phyloP scores from a whole-genome alignment of 768 basidiomycete species.

The Filobasidium floriforme region DNA sequence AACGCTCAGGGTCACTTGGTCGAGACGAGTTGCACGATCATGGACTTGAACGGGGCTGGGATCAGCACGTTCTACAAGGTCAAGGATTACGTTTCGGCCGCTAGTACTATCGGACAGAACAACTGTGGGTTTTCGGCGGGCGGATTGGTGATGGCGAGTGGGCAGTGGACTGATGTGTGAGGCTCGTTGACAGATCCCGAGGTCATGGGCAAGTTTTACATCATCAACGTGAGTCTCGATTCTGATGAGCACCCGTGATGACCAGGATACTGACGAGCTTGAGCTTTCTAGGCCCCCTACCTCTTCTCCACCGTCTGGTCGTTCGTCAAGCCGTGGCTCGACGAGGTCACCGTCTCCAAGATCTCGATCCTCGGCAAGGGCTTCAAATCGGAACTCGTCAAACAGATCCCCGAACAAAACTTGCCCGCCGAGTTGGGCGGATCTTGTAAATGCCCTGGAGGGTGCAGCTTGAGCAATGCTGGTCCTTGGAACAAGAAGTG shows the following conservation, averaged over 20 bases:
- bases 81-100: slow-evolving; percentile 77
- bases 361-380: slow-evolving; percentile 73
- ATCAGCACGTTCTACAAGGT: slow-evolving; percentile 74
- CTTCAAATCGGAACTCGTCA: slow-evolving; percentile 68
- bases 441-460: slow-evolving; percentile 62
- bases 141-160: not conserved
- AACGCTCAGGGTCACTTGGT: slow-evolving; percentile 69
- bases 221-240: slow-evolving; percentile 63
- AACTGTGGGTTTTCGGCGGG: slow-evolving; percentile 50
- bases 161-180: not conserved
- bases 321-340: slow-evolving; percentile 85
- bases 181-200: slow-evolving; percentile 36
- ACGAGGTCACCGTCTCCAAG: slow-evolving; percentile 89
- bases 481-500: slow-evolving; percentile 71
- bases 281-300: slow-evolving; percentile 58
- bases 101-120: slow-evolving; percentile 74
- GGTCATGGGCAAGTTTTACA: slow-evolving; percentile 91
- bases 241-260: not conserved
- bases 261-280: not conserved
- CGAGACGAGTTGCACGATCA: slow-evolving; percentile 95
- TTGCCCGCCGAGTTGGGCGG: slow-evolving; percentile 83
- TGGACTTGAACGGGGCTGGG: slow-evolving; percentile 65
- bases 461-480: slow-evolving; percentile 79
- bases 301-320: slow-evolving; percentile 81
- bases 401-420: slow-evolving; percentile 76